Percentiles rank a stretch among this genome's conserved stretches.
phyloP scores from a whole-genome alignment of 495 filamentous ascomycete species.

The Xylaria telfairii region DNA sequence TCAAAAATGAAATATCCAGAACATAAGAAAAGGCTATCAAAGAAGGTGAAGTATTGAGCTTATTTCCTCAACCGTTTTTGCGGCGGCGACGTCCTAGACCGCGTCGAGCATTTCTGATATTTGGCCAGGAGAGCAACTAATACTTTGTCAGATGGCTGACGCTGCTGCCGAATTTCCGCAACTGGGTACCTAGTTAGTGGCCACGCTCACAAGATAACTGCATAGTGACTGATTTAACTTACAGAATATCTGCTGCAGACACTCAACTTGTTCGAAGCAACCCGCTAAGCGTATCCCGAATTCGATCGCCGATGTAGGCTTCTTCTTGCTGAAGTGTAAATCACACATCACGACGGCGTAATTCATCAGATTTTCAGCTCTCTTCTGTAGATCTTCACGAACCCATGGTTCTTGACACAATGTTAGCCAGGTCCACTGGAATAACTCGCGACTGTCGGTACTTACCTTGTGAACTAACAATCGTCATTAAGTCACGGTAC shows the following conservation, averaged over 20 bases:
- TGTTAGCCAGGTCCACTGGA: conserved; percentile 24
- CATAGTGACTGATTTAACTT: conserved; percentile 1
- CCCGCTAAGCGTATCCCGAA: conserved; percentile 22
- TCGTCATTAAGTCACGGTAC: conserved; percentile 35
- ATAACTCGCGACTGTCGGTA: background rate
- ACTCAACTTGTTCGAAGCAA: conserved; percentile 15
- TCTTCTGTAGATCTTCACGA: conserved; percentile 11
- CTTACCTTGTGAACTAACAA: conserved; percentile 33
- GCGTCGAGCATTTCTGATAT: conserved; percentile 19
- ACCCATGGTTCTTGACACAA: conserved; percentile 21
- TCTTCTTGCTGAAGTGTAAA: conserved; percentile 41
- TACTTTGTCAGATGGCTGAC: conserved; percentile 15
- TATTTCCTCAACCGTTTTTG: conserved; percentile 22
- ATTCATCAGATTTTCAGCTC: conserved; percentile 27
- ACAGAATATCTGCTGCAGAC: conserved; percentile 32
- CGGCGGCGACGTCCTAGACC: conserved; percentile 20
- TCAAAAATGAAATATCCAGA: conserved; percentile 17
- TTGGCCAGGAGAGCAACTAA: conserved; percentile 23
- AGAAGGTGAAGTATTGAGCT: conserved; percentile 2
- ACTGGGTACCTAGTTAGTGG: conserved; percentile 4
- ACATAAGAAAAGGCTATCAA: conserved; percentile 3
- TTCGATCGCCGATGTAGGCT: conserved; percentile 32
- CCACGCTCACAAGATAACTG: background rate
- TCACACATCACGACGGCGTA: conserved; percentile 43
- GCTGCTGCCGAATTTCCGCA: conserved; percentile 22